Base-by-base conservation (phyloP, 1,284 basidiomycete genomes). In the Boletus smithii region DNA sequence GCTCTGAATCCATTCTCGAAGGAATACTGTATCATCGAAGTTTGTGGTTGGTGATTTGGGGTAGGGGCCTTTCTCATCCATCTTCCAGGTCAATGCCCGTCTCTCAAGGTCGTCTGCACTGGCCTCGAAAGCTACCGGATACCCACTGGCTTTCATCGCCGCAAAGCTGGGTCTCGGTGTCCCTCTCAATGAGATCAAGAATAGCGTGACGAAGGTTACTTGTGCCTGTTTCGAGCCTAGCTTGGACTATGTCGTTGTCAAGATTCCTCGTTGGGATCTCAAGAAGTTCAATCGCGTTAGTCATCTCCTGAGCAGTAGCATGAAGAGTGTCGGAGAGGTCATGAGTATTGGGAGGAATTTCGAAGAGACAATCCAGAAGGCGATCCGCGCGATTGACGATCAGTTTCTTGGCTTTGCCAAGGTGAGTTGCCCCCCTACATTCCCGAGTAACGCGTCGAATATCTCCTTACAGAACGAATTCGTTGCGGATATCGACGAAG, bases 241-340 rank as follows among this genome's bases (percentile, higher is more conserved):
- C 61, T 79, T 99, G 73, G 95, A 99, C 70, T 98, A 99, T 68
- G 85, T 91, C 54, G 94, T 98, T 40, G 93, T 97, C 66, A 99
- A 99, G 77, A 97, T 99, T 63, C 95, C 95, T 44, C 87, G 95
- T 54, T 99, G 95, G 95, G 95, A 99, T 72, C 74, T 98, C 64
- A 95, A 95, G 70, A 99, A 99, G 79, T 99, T 99, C 73, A 91
- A 69, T 61, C 83, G 94, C 36, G 94, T 97, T 58, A 93, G 89
- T 66, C 82, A 83, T 48, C 75, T 90, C 38, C 74, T 97, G 42
- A 91, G 90, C 66, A 91, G 88, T 57, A 91, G 89, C 69, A 97
- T 99, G 95, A 99, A 99, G 82, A 93, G 89, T 63, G 97, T 99
- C 6, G 95, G 95, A 48, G 95, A 99, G 71, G 95, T 99, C 48